Percentiles rank a stretch among this genome's conserved stretches.
phyloP scores from a whole-genome alignment of 1,284 basidiomycete species.

The Boletus austroedulis region DNA sequence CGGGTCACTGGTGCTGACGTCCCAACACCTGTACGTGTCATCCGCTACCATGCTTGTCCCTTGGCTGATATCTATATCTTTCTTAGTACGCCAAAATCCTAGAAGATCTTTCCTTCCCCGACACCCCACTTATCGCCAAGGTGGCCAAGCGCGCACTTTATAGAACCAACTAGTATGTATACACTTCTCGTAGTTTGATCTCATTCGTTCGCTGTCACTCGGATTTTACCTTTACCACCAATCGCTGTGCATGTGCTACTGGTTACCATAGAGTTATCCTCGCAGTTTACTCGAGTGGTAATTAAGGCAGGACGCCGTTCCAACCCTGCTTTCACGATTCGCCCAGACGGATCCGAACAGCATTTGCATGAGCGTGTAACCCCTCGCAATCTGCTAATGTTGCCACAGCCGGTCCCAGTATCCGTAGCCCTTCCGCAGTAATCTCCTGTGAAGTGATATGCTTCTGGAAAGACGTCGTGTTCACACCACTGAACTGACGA shows the following conservation, averaged over 20 bases:
- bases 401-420: conserved; percentile 86
- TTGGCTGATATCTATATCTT: conserved; percentile 4
- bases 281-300: conserved; percentile 1
- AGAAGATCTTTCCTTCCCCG: conserved; percentile 89
- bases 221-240: conserved; percentile 9
- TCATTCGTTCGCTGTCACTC: conserved; percentile 12
- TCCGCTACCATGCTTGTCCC: background rate
- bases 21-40: conserved; percentile 85
- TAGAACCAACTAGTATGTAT: conserved; percentile 62
- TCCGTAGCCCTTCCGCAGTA: conserved; percentile 72
- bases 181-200: conserved; percentile 10
- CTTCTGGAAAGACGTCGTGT: conserved; percentile 97
- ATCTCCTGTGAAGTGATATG: conserved; percentile 97
- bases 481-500: conserved; percentile 97
- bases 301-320: background rate
- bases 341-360: conserved; percentile 67
- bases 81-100: conserved; percentile 84
- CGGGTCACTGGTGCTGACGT: conserved; percentile 97
- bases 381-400: conserved; percentile 95
- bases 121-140: conserved; percentile 83
- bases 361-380: conserved; percentile 90
- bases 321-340: conserved; percentile 4
- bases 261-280: conserved; percentile 14
- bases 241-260: conserved; percentile 14
- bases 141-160: conserved; percentile 91